A percentile compares a stretch with the other conserved stretches of the same genome.
Evolutionary conservation across 2,329 filamentous ascomycete species (phyloP).

Genomic region (Albifimbria verrucaria): DNA sequence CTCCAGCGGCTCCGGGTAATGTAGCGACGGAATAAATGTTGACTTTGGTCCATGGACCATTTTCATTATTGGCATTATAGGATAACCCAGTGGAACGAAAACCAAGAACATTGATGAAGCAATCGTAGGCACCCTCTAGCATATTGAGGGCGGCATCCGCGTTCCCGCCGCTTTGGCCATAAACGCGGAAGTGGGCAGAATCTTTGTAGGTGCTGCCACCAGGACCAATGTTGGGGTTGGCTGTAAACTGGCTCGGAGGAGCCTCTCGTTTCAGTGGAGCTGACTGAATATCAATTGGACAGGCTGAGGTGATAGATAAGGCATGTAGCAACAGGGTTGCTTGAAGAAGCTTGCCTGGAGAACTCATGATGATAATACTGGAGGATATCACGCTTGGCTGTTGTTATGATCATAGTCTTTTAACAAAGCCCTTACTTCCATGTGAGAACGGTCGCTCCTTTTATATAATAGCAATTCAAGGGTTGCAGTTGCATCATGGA

Average conservation of each 20-base stretch:
- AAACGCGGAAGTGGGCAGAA: slow-evolving; percentile 38
- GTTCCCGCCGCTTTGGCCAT: slow-evolving; percentile 17
- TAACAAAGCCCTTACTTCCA: too few relatives aligned
- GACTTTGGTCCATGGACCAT: slow-evolving; percentile 41
- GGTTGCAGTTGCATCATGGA: too few relatives aligned
- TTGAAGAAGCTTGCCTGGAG: background rate
- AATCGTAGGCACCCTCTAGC: slow-evolving; percentile 43
- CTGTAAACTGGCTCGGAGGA: slow-evolving; percentile 13
- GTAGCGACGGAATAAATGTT: slow-evolving; percentile 40
- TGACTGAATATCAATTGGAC: background rate
- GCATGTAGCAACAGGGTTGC: background rate
- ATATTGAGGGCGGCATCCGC: slow-evolving; percentile 29
- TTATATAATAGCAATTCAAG: too few relatives aligned
- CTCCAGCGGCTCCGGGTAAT: slow-evolving; percentile 36
- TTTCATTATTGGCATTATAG: slow-evolving; percentile 27
- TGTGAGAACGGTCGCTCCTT: too few relatives aligned
- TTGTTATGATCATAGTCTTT: too few relatives aligned
- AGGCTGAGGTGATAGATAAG: background rate
- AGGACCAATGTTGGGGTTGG: slow-evolving; percentile 28
- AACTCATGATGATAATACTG: too few relatives aligned
- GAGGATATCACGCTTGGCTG: too few relatives aligned
- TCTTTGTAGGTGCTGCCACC: slow-evolving; percentile 28
- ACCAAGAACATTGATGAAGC: slow-evolving; percentile 33
- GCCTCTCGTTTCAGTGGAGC: background rate
- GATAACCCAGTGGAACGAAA: slow-evolving; percentile 37